Evolutionary conservation across 495 filamentous ascomycete genomes (phyloP).

Genomic region (Parachaetomium inaequale): DNA sequence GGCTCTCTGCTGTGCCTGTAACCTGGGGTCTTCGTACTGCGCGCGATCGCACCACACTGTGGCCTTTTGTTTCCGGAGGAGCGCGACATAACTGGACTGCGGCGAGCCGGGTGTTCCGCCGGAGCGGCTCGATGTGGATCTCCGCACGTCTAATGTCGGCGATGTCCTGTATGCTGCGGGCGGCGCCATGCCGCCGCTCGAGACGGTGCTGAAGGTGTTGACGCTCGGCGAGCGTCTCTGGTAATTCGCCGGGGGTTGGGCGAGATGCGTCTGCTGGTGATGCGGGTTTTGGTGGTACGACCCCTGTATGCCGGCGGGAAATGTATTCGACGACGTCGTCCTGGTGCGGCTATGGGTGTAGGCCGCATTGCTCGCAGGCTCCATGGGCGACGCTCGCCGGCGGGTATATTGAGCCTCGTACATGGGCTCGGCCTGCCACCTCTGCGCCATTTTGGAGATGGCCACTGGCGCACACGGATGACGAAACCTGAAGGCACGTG

Average conservation of each 20-base stretch:
- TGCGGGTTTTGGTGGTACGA: constrained; percentile 9
- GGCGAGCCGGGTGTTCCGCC: constrained; percentile 52
- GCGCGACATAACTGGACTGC: constrained; percentile 77
- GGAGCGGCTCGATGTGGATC: constrained; percentile 69
- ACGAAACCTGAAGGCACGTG: background rate
- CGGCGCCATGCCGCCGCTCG: constrained; percentile 47
- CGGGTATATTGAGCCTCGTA: constrained; percentile 29
- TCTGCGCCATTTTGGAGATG: constrained; percentile 16
- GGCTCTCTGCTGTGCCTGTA: constrained; percentile 71
- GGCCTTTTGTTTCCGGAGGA: constrained; percentile 92
- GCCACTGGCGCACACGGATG: background rate
- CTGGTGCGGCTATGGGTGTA: constrained; percentile 54
- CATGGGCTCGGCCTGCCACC: constrained; percentile 23
- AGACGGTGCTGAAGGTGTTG: constrained; percentile 67
- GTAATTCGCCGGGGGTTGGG: constrained; percentile 41
- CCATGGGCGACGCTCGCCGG: constrained; percentile 35
- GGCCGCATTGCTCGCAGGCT: constrained; percentile 30
- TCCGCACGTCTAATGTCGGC: constrained; percentile 60
- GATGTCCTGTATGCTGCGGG: constrained; percentile 48
- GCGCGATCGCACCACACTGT: constrained; percentile 98
- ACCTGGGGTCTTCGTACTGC: constrained; percentile 84
- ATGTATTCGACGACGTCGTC: constrained; percentile 58
- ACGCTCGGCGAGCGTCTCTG: constrained; percentile 66
- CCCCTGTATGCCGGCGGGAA: constrained; percentile 34
- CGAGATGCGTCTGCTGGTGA: constrained; percentile 37